Base-by-base conservation (phyloP, 2,329 filamentous ascomycete genomes). In the Fusarium torreyae region DNA sequence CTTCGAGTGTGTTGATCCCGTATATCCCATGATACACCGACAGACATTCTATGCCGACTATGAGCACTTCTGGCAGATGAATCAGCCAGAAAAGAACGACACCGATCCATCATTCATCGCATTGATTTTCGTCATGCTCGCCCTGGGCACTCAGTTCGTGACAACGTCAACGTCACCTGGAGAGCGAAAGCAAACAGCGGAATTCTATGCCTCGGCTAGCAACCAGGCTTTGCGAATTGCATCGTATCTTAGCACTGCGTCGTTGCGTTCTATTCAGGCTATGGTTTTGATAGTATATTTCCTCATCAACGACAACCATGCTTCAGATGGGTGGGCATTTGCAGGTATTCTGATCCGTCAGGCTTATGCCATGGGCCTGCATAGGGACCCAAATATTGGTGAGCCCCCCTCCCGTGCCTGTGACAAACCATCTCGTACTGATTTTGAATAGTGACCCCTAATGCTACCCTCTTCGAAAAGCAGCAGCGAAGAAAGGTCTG, bases 211-310 rank as follows among this genome's bases (percentile, higher is more conserved):
- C 17, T 94, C 92, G 8, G 92, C 92, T 7, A 90, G 91, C 45
- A 93, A 94, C 72, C 92, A 94, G 78, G 89, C 92, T 0, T 80
- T 95, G 43, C 87, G 92, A 4, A 87, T 94, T 74, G 91, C 89
- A 58, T 93, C 91, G 0, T 95, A 94, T 73, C 84, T 94, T 5
- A 94, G 92, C 77, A 89, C 88, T 44, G 91, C 92, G 3, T 92
- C 91, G 0, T 84, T 94, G 50, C 84, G 89, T 24, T 92, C 91
- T 2, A 88, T 94, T 33, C 91, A 94, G 77, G 89, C 92, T 44
- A 94, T 94, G 92, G 90, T 94, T 1, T 80, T 95, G 58, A 89
- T 94, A 62, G 90, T 89, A 0, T 94, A 94, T 75, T 95, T 95
- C 72, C 83, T 95, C 36, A 94, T 94, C 82, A 95, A 95, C 73